Conservation (phyloP, 306 rosid species). For the Boehmeria nivea region DNA sequence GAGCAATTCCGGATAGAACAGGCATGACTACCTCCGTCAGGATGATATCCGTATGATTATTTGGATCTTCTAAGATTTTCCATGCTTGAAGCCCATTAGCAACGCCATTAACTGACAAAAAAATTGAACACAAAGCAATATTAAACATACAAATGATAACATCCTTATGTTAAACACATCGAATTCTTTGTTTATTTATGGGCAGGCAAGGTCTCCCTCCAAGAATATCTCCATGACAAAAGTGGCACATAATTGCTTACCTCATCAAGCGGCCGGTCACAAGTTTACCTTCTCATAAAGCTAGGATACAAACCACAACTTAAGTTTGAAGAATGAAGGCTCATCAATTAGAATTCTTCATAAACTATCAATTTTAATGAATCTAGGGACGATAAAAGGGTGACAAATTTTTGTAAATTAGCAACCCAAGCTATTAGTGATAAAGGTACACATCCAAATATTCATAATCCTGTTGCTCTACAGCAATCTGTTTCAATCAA, state of each 20-base stretch:
- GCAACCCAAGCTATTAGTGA: too few species aligned
- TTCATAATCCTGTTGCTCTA: too few species aligned
- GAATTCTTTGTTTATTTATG: conserved; percentile 2
- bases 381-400: too few species aligned
- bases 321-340: too few species aligned
- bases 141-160: neutral
- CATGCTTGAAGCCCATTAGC: conserved; percentile 61
- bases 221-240: neutral
- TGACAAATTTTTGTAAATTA: too few species aligned
- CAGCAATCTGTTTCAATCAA: too few species aligned
- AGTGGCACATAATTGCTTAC: too few species aligned
- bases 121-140: neutral
- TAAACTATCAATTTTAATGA: too few species aligned
- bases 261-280: too few species aligned
- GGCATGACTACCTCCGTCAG: conserved; percentile 68
- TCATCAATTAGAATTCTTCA: too few species aligned
- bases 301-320: too few species aligned
- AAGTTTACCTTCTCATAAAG: neutral
- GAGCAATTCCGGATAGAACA: conserved; percentile 53
- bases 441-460: too few species aligned
- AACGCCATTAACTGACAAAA: conserved; percentile 50
- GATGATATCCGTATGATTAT: conserved; percentile 42
- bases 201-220: conserved; percentile 4
- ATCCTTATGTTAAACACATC: conserved; percentile 1
- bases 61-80: conserved; percentile 47